A percentile compares a stretch with the other conserved stretches of the same genome.
Conservation (phyloP, 2,329 filamentous ascomycete species). For the Cercospora sesami region DNA sequence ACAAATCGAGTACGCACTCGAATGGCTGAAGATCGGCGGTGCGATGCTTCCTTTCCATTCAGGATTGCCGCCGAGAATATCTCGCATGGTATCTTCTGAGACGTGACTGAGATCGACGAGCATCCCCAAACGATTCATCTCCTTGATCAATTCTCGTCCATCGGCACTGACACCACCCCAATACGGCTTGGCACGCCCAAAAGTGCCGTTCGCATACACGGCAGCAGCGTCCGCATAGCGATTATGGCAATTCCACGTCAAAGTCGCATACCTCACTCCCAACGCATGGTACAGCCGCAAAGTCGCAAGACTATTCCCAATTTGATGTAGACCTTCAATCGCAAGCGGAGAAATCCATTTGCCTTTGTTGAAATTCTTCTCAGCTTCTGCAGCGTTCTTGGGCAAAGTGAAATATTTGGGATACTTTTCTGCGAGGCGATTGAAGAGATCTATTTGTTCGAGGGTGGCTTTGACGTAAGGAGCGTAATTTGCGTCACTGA, state of each 20-base stretch:
- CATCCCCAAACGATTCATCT: slow-evolving; percentile 95
- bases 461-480: slow-evolving; percentile 66
- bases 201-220: slow-evolving; percentile 50
- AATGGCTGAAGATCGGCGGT: slow-evolving; percentile 87
- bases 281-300: slow-evolving; percentile 73
- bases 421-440: slow-evolving; percentile 63
- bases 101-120: slow-evolving; percentile 87
- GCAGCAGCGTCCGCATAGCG: slow-evolving; percentile 82
- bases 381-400: slow-evolving; percentile 60
- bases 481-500: slow-evolving; percentile 70
- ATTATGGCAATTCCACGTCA: slow-evolving; percentile 95
- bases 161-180: slow-evolving; percentile 72
- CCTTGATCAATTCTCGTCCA: slow-evolving; percentile 68
- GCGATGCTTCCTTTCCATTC: slow-evolving; percentile 72
- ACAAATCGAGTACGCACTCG: slow-evolving; percentile 75
- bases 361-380: slow-evolving; percentile 51
- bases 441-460: slow-evolving; percentile 72
- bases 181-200: slow-evolving; percentile 52
- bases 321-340: slow-evolving; percentile 88
- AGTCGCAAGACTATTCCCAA: slow-evolving; percentile 78
- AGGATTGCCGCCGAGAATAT: slow-evolving; percentile 65
- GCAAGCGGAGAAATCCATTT: slow-evolving; percentile 73
- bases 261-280: slow-evolving; percentile 81
- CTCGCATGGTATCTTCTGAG: slow-evolving; percentile 76
- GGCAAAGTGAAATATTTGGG: slow-evolving; percentile 68